phyloP scores from a whole-genome alignment of 2,329 filamentous ascomycete genomes.

The Madurella mycetomatis region DNA sequence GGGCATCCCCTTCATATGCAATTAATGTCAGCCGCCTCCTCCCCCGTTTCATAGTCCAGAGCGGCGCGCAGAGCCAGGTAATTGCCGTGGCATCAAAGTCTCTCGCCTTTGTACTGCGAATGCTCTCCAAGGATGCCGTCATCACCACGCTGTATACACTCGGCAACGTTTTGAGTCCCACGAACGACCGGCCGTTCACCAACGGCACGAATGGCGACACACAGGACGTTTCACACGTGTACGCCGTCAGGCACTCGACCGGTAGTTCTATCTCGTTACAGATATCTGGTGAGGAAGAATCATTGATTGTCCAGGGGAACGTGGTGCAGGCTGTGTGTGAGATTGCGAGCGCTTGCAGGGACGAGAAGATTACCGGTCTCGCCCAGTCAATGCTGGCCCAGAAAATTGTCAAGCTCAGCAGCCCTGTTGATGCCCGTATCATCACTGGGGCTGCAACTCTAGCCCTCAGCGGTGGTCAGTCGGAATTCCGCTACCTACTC shows the following conservation, averaged over 20 bases:
- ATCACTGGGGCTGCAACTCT: conserved; percentile 76
- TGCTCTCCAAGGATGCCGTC: conserved; percentile 84
- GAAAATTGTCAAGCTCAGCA: conserved; percentile 82
- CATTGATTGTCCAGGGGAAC: conserved; percentile 70
- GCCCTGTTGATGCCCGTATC: conserved; percentile 76
- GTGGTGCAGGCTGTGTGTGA: conserved; percentile 93
- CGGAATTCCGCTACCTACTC: conserved; percentile 80
- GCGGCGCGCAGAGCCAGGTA: conserved; percentile 63
- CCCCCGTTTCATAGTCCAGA: conserved; percentile 83
- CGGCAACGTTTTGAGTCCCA: conserved; percentile 88
- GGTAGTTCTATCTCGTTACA: conserved; percentile 78
- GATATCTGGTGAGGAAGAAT: conserved; percentile 72
- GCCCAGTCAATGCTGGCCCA: conserved; percentile 96
- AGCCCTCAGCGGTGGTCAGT: conserved; percentile 68
- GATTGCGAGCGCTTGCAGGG: conserved; percentile 75
- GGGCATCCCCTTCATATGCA: conserved; percentile 66
- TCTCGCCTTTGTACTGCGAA: conserved; percentile 73
- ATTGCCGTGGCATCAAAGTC: conserved; percentile 78
- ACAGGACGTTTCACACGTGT: conserved; percentile 41
- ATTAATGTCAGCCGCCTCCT: conserved; percentile 73
- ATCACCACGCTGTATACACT: conserved; percentile 95
- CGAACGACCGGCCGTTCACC: conserved; percentile 49
- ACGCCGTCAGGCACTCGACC: conserved; percentile 53
- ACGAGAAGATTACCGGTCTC: conserved; percentile 88
- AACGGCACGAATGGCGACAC: conserved; percentile 48